phyloP scores from a whole-genome alignment of 371 early-diverging fungal genomes.

The Syncephalis fuscata region DNA sequence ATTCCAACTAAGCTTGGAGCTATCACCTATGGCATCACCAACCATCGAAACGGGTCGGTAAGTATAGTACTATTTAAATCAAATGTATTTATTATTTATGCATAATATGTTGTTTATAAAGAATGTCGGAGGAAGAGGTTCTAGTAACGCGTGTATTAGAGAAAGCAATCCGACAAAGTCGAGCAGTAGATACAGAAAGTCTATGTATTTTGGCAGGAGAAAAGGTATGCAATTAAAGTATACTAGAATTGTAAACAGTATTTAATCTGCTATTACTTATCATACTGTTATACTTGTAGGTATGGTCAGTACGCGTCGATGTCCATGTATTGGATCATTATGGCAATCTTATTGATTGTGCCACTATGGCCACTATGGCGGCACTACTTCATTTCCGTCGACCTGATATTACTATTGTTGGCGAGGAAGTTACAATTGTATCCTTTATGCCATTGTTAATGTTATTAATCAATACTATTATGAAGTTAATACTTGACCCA shows the following conservation, averaged over 20 bases:
- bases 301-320: slow-evolving; percentile 85
- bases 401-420: slow-evolving; percentile 85
- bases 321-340: slow-evolving; percentile 82
- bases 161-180: slow-evolving; percentile 61
- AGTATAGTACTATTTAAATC: neutral
- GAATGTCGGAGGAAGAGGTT: slow-evolving; percentile 65
- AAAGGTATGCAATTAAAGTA: slow-evolving; percentile 27
- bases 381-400: slow-evolving; percentile 80
- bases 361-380: slow-evolving; percentile 77
- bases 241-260: neutral
- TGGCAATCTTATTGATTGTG: slow-evolving; percentile 86
- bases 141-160: slow-evolving; percentile 72
- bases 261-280: neutral
- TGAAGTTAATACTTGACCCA: neutral
- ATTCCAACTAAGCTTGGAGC: slow-evolving; percentile 61
- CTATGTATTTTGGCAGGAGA: slow-evolving; percentile 93
- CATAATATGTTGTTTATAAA: slow-evolving; percentile 10
- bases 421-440: slow-evolving; percentile 67
- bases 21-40: slow-evolving; percentile 74
- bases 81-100: neutral
- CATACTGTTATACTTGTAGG: slow-evolving; percentile 27
- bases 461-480: neutral
- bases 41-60: slow-evolving; percentile 49
- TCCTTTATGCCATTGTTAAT: slow-evolving; percentile 28
- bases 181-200: slow-evolving; percentile 90